Conservation (phyloP, 2,329 filamentous ascomycete species). For the Xylaria hypoxylon region DNA sequence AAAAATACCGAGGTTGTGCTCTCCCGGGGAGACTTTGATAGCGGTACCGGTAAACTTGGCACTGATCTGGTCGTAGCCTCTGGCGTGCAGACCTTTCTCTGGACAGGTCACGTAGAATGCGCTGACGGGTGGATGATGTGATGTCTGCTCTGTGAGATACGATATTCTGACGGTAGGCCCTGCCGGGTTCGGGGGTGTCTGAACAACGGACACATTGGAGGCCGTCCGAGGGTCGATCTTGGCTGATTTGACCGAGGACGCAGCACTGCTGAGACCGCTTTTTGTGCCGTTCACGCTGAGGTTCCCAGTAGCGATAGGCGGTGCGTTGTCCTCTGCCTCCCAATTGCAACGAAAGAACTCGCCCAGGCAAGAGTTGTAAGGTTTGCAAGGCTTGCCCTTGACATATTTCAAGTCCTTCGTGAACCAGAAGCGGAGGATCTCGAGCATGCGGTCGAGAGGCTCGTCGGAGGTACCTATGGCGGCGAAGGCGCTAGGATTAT, state of each 20-base stretch:
- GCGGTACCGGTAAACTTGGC: constrained; percentile 98
- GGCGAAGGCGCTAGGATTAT: constrained; percentile 90
- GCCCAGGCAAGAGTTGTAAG: constrained; percentile 95
- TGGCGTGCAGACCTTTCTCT: constrained; percentile 86
- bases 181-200: constrained; percentile 56
- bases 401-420: constrained; percentile 99
- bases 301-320: constrained; percentile 67
- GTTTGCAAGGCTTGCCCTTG: constrained; percentile 98
- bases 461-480: constrained; percentile 90
- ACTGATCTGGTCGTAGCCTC: constrained; percentile 94
- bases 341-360: constrained; percentile 99
- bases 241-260: constrained; percentile 61
- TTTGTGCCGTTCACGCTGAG: constrained; percentile 48
- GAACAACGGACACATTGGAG: constrained; percentile 64
- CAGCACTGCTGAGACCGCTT: constrained; percentile 55
- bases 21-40: constrained; percentile 88
- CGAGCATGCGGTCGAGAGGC: constrained; percentile 91
- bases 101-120: constrained; percentile 95
- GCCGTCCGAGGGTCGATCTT: constrained; percentile 58
- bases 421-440: constrained; percentile 96
- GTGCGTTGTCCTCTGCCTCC: constrained; percentile 86
- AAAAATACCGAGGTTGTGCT: constrained; percentile 96
- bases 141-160: constrained; percentile 97
- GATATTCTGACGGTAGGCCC: constrained; percentile 79
- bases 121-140: constrained; percentile 96